Evolutionary conservation across 208 protist genomes (phyloP), one percentile per base, ranked within the genome.

Genomic region (Leishmania tarentolae): DNA sequence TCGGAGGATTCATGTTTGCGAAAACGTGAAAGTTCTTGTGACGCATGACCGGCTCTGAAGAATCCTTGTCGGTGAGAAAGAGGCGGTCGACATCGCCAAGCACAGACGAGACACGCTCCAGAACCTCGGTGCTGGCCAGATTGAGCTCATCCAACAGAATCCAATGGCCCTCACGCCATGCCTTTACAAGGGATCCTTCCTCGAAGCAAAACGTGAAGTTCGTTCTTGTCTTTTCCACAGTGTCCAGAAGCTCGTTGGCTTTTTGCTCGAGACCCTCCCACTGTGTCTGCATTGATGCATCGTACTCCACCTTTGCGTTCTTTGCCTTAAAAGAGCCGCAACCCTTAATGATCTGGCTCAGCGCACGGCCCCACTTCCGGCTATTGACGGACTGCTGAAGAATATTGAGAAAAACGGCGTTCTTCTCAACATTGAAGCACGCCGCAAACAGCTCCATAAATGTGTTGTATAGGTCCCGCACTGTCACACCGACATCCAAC

Each of bases 141-240:
- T 99, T 99, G 69, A 99, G 94, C 92, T 99, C 99, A 86, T 99
- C 99, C 2, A 99, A 92, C 15, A 99, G 90, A 79, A 99, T 93
- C 99, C 99, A 99, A 68, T 99, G 83, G 7, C 99, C 99, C 76
- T 99, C 92, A 5, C 93, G 89, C 80, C 99, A 93, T 31, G 99
- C 98, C 75, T 96, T 96, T 8, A 99, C 94, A 17, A 99, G 92
- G 7, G 97, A 97, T 47, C 98, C 98, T 76, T 99, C 99, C 53
- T 99, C 98, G 88, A 99, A 99, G 28, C 84, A 85, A 88, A 99
- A 99, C 1, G 99, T 94, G 84, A 99, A 99, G 31, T 87, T 92
- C 3, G 88, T 88, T 47, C 88, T 92, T 46, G 91, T 87, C 42
- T 84, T 81, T 44, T 89, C 85, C 6, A 94, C 87, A 70, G 83